Evolutionary conservation across 2,329 filamentous ascomycete species (phyloP), one percentile per base, ranked within the genome.

Genomic region (Penicillium sp.): DNA sequence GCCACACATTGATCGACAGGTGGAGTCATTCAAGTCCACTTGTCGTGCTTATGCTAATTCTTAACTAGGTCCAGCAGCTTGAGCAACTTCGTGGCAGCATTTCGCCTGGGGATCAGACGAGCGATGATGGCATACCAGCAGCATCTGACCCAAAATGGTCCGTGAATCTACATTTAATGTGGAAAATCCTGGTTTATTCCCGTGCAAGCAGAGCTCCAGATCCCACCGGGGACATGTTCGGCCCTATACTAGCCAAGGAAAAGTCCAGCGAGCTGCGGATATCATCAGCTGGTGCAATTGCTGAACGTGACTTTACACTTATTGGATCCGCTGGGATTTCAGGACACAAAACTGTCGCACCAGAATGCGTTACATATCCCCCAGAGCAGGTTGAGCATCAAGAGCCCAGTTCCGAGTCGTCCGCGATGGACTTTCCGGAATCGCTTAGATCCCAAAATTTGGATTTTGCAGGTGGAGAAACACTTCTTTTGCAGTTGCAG

Each of bases 261-360:
- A 63, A 48, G n/a, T 16, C 55, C 11, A 55, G 54, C n/a, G 52
- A 46, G 24, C 50, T 50, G 14, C 33, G 52, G 11, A 39, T 57
- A n/a, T 50, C 43, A 22, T 49, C 57, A 10, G 45, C 45, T 5
- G 44, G 39, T 19, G 31, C 37, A 13, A 66, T 66, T 24, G 63
- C 61, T 0, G 69, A 68, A 6, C 69, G 66, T 1, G 73, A 74
- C 31, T 75, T 73, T 27, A 64, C 71, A 21, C 64, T 77, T 3
- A 70, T 77, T 29, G 75, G 75, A 8, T 76, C 73, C 0, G 71
- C 70, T 10, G 73, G 74, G 2, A 74, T 77, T 6, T 73, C 71
- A 3, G 73, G 71, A 0, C 75, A 77, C 61, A 74, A 72, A 47
- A 66, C 73, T 1, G 73, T 75, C n/a, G 68, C 70, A 0, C 63